phyloP scores from a whole-genome alignment of 345 rosid genomes.

The Corchorus olitorius region DNA sequence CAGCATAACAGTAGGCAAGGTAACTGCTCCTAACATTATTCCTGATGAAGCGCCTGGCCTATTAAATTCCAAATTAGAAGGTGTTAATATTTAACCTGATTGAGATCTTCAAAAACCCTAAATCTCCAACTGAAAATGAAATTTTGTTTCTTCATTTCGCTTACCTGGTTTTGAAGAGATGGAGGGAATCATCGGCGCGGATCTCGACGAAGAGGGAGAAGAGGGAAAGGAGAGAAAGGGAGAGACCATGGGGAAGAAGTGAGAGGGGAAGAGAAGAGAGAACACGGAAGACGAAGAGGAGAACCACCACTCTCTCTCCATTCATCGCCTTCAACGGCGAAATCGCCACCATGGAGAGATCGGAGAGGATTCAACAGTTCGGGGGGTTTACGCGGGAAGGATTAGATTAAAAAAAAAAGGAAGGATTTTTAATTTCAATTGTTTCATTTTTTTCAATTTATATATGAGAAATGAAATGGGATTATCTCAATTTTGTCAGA shows the following conservation, averaged over 20 bases:
- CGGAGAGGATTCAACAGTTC: not conserved
- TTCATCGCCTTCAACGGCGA: slow-evolving; percentile 38
- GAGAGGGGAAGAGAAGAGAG: slow-evolving; percentile 61
- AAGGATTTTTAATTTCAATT: no score
- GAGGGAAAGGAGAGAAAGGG: slow-evolving; percentile 57
- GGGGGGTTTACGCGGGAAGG: slow-evolving; percentile 22
- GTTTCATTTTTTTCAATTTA: no score
- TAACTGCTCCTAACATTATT: slow-evolving; percentile 76
- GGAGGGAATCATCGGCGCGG: slow-evolving; percentile 48
- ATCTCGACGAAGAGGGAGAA: slow-evolving; percentile 71
- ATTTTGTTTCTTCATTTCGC: not conserved
- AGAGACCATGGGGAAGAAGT: slow-evolving; percentile 66
- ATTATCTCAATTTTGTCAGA: not conserved
- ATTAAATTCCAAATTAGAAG: no score
- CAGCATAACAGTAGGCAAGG: slow-evolving; percentile 76
- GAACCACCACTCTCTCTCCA: slow-evolving; percentile 89
- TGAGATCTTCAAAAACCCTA: slow-evolving; percentile 9
- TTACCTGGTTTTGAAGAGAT: slow-evolving; percentile 64
- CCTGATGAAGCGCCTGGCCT: slow-evolving; percentile 93
- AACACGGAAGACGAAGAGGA: slow-evolving; percentile 51
- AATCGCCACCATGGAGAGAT: slow-evolving; percentile 8
- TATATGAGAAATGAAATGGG: no score
- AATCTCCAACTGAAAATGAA: not conserved
- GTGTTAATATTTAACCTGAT: not conserved
- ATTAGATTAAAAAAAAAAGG: no score